These are phyloP conservation scores for Elaeis guineensis DNA, from an alignment of 176 grass and related monocot species.

Conservation along the genomic window DNA sequence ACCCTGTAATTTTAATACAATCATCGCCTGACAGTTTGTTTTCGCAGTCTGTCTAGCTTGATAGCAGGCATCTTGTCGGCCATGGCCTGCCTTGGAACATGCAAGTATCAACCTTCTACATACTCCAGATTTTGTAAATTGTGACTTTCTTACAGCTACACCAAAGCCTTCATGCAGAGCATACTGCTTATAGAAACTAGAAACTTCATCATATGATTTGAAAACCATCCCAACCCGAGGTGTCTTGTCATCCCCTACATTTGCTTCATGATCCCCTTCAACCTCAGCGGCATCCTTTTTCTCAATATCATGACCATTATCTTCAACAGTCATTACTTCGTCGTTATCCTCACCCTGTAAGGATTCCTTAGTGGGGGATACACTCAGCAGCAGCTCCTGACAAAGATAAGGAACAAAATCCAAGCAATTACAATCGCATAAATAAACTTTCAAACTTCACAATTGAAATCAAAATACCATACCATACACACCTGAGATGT, in stretches of 20 bases:
- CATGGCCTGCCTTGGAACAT: constrained; percentile 75
- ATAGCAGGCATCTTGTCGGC: constrained; percentile 68
- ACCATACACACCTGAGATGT: background rate
- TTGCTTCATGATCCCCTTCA: background rate
- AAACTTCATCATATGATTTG: constrained; percentile 72
- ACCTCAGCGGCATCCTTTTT: constrained; percentile 16
- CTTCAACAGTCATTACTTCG: constrained; percentile 39
- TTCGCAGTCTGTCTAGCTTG: constrained; percentile 65
- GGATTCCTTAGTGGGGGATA: background rate
- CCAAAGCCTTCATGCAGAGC: constrained; percentile 64
- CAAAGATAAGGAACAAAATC: background rate
- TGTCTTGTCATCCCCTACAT: constrained; percentile 31
- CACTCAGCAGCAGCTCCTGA: background rate
- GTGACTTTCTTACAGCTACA: constrained; percentile 46
- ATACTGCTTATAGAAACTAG: constrained; percentile 79
- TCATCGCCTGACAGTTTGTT: constrained; percentile 79
- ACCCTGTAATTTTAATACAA: constrained; percentile 67
- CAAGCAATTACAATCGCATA: background rate
- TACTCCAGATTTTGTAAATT: constrained; percentile 70
- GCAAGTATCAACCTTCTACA: constrained; percentile 72
- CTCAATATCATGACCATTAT: constrained; percentile 26
- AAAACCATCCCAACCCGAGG: constrained; percentile 57
- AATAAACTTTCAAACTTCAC: background rate
- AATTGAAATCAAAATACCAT: background rate
- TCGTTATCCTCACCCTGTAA: constrained; percentile 28